Conservation (phyloP, 768 basidiomycete genomes). For the Saitozyma podzolica region DNA sequence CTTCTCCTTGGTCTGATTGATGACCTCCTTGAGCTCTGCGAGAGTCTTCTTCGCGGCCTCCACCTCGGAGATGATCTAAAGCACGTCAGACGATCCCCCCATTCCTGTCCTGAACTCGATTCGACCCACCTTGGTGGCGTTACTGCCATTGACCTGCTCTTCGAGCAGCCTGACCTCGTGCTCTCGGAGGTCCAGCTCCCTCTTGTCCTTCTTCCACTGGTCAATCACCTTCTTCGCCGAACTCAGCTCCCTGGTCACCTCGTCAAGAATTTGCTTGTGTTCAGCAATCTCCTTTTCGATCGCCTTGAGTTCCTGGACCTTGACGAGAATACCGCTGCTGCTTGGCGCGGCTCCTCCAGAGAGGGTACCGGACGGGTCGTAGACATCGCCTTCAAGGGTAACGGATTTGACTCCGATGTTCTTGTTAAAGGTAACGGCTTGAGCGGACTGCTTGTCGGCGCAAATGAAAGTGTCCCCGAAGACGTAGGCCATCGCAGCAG, state of each 20-base stretch:
- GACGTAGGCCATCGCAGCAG: slow-evolving; percentile 86
- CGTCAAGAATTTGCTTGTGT: slow-evolving; percentile 58
- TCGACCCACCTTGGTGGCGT: slow-evolving; percentile 73
- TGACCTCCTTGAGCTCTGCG: slow-evolving; percentile 49
- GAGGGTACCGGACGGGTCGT: slow-evolving; percentile 92
- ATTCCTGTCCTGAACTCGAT: neutral
- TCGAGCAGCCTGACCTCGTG: slow-evolving; percentile 80
- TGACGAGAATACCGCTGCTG: slow-evolving; percentile 67
- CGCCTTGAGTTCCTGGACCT: slow-evolving; percentile 76
- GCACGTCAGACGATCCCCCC: neutral
- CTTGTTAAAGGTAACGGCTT: slow-evolving; percentile 78
- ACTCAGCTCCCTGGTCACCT: slow-evolving; percentile 62
- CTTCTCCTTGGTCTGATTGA: slow-evolving; percentile 65
- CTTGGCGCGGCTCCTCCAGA: slow-evolving; percentile 86
- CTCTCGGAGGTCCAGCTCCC: slow-evolving; percentile 82
- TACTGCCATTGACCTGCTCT: slow-evolving; percentile 83
- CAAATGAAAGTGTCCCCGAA: slow-evolving; percentile 93
- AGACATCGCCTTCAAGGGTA: slow-evolving; percentile 90
- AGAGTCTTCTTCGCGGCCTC: slow-evolving; percentile 69
- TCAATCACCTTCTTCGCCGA: slow-evolving; percentile 54
- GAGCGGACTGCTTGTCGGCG: slow-evolving; percentile 81
- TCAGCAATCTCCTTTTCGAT: slow-evolving; percentile 64
- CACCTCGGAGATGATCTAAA: slow-evolving; percentile 76
- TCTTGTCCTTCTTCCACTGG: slow-evolving; percentile 56
- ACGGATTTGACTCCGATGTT: slow-evolving; percentile 75